These are phyloP conservation scores for Malassezia furfur DNA, from an alignment of 1,284 basidiomycete species.

Conservation along the genomic window DNA sequence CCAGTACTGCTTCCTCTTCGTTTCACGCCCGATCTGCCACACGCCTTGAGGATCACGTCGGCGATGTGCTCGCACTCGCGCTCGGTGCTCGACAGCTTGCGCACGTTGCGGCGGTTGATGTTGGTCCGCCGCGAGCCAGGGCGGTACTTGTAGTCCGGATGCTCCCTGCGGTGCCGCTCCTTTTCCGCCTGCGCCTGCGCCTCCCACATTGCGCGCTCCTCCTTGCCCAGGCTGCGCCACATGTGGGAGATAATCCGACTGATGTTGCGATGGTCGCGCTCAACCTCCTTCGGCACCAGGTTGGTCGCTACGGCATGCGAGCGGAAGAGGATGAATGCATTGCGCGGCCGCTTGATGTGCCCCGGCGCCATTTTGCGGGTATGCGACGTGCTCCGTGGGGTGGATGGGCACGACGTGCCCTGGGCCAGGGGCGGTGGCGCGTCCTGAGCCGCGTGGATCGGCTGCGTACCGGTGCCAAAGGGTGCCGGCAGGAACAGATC, in stretches of 20 bases:
- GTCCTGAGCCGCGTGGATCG: background rate
- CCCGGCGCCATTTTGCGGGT: slow-evolving; percentile 38
- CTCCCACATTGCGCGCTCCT: slow-evolving; percentile 32
- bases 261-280: slow-evolving; percentile 66
- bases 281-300: slow-evolving; percentile 67
- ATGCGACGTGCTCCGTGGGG: slow-evolving; percentile 21
- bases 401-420: slow-evolving; percentile 12
- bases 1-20: background rate
- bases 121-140: slow-evolving; percentile 24
- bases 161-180: slow-evolving; percentile 27
- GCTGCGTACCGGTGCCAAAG: no score
- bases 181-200: slow-evolving; percentile 32
- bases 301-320: slow-evolving; percentile 72
- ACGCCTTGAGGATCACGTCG: slow-evolving; percentile 33
- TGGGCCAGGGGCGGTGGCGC: slow-evolving; percentile 14
- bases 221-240: slow-evolving; percentile 35
- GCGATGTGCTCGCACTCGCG: slow-evolving; percentile 36
- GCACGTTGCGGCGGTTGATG: slow-evolving; percentile 24
- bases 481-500: no score
- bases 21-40: slow-evolving; percentile 27
- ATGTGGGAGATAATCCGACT: slow-evolving; percentile 52
- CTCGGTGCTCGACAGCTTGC: slow-evolving; percentile 30
- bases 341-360: slow-evolving; percentile 81
- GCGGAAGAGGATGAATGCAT: slow-evolving; percentile 89
- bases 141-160: slow-evolving; percentile 40